phyloP scores from a whole-genome alignment of 2,329 filamentous ascomycete genomes.

The Colletotrichum viniferum region DNA sequence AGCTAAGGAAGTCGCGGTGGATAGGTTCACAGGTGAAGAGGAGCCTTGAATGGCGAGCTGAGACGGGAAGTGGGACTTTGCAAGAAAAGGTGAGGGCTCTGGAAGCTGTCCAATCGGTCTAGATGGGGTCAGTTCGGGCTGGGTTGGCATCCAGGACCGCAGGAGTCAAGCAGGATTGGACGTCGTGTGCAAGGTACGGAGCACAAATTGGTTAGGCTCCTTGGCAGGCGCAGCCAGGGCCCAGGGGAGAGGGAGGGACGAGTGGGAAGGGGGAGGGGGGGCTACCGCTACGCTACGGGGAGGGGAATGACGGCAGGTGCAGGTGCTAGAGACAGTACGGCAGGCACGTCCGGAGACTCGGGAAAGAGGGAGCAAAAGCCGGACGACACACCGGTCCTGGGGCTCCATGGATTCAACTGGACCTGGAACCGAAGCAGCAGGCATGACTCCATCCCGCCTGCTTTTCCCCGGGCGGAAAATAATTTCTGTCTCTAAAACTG shows the following conservation, averaged over 20 bases:
- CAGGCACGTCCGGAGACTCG: constrained; percentile 3
- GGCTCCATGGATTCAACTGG: not conserved
- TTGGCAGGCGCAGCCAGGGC: not conserved
- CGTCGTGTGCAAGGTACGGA: constrained; percentile 10
- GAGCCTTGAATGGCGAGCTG: constrained; percentile 2
- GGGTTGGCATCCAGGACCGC: not conserved
- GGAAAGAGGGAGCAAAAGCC: constrained; percentile 4
- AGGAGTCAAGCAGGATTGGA: not conserved
- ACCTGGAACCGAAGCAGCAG: not conserved
- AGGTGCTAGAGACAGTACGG: constrained; percentile 1
- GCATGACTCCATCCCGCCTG: not conserved
- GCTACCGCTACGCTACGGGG: not conserved
- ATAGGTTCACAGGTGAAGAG: not conserved
- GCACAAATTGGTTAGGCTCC: not conserved
- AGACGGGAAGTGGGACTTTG: constrained; percentile 12
- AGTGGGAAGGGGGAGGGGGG: not conserved
- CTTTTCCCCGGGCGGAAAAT: not conserved
- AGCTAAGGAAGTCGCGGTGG: not conserved
- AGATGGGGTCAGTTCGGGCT: not conserved
- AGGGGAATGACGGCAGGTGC: not conserved
- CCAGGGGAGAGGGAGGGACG: not conserved
- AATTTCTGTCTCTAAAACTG: not conserved
- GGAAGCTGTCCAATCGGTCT: constrained; percentile 5
- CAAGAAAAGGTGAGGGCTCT: not conserved
- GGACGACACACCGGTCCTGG: not conserved